phyloP scores from a whole-genome alignment of 441 rosid genomes.

The Syzygium syzygioides region DNA sequence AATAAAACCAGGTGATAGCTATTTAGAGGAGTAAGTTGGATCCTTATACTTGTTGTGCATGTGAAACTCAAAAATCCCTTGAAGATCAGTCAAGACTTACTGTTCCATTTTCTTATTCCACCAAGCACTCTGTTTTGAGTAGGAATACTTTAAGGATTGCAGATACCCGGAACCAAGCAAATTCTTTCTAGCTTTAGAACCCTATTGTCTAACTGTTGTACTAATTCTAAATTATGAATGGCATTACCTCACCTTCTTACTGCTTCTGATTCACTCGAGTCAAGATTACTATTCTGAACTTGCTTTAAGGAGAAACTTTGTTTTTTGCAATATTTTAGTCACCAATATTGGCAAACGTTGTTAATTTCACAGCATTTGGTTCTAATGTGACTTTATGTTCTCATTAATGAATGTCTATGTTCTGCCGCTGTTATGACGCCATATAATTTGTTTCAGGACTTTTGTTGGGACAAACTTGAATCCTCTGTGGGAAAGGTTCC shows the following conservation, averaged over 20 bases:
- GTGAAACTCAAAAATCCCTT: not conserved
- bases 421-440: slow-evolving; percentile 1
- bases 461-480: slow-evolving; percentile 86
- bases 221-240: not conserved
- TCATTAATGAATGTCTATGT: not conserved
- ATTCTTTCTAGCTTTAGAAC: not conserved
- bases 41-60: not conserved
- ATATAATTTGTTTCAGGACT: slow-evolving; percentile 51
- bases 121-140: not conserved
- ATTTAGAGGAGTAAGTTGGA: not conserved
- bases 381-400: not conserved
- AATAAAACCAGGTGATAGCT: not conserved
- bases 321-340: not conserved
- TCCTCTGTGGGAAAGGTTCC: slow-evolving; percentile 78
- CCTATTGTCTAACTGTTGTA: not conserved
- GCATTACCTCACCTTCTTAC: not conserved
- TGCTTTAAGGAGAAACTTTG: not conserved
- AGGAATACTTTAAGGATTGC: not conserved
- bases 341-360: not conserved
- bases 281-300: not conserved
- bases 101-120: not conserved
- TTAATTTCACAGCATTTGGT: not conserved
- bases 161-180: not conserved
- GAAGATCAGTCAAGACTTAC: not conserved
- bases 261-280: not conserved